Base-by-base conservation (phyloP, 306 rosid genomes). In the Quercus robur region DNA sequence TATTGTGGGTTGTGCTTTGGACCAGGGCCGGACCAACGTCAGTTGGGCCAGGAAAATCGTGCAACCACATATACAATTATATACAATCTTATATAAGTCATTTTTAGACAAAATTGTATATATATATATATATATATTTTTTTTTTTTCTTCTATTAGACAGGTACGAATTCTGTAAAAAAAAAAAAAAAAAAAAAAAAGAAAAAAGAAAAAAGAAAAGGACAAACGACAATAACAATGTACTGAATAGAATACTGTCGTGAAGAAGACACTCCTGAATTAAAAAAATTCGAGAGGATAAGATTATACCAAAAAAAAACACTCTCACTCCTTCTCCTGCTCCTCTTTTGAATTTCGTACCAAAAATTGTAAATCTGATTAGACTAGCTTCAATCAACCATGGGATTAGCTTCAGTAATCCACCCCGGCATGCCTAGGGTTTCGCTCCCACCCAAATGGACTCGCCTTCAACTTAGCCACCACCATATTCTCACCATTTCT, bases 401-500 rank as follows among this genome's bases (percentile, higher is more conserved):
- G 97, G 90, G 90, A 74, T 78, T 90, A 55, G 86, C 95, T 88
- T 91, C 97, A 23, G 88, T 88, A 46, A 33, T 90, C 81, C 79
- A 86, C 85, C 57, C 76, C 55, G 44, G 30, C 44, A 28, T 66
- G 23, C 84, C 61, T 77, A 81, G 76, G 71, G 78, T 78, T 85
- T 77, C 89, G 15, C 52, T 59, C 15, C 56, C 85, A 41, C 80
- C 92, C 21, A 87, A 82, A 49, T 86, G 83, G 73, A 49, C 83
- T 26, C 35, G 74, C 26, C 64, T 82, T 33, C 82, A 69, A 72
- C 73, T 52, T 14, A 23, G 72, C 66, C 81, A 59, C 83, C 79
- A 74, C 57, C 84, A 75, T 52, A 25, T 81, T 61, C 71, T 83
- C 78, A 66, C 75, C 71, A 66, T 86, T 63, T 80, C 52, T n/a